phyloP scores from a whole-genome alignment of 129 eudicot genomes.

The Flaveria brownii region DNA sequence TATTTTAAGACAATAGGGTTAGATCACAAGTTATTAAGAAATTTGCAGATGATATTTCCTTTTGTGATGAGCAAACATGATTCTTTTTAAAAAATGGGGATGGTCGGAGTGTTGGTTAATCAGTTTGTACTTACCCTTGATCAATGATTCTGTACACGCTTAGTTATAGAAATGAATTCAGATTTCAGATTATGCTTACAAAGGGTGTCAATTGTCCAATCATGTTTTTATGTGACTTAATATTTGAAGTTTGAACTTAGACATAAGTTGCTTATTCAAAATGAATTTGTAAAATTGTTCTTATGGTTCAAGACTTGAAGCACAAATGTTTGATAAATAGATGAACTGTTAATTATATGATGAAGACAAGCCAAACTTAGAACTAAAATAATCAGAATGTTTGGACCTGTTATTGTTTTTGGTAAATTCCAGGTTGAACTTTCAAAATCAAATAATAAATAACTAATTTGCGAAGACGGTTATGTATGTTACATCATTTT shows the following conservation, averaged over 20 bases:
- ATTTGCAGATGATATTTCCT: not conserved
- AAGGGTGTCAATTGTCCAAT: not conserved
- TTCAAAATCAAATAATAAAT: not conserved
- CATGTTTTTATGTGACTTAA: not conserved
- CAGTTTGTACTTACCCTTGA: not conserved
- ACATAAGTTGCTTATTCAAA: not conserved
- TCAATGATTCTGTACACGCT: not conserved
- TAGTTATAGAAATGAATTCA: not conserved
- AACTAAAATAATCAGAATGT: not conserved
- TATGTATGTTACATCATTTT: not conserved
- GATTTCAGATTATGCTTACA: not conserved
- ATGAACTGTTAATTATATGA: constrained; percentile 3
- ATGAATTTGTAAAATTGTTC: not conserved
- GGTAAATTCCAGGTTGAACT: constrained; percentile 16
- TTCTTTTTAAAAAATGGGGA: not conserved
- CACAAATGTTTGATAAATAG: not conserved
- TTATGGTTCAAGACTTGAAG: not conserved
- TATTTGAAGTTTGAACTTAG: not conserved
- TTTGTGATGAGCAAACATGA: not conserved
- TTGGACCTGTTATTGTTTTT: constrained; percentile 3
- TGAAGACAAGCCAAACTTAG: constrained; percentile 7
- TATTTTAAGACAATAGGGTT: not conserved
- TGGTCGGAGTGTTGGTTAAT: not conserved
- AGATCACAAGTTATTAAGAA: not conserved
- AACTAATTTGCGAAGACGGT: not conserved